These are phyloP conservation scores for Solanum phureja DNA, from an alignment of 257 asterid genomes.

Conservation along the genomic window DNA sequence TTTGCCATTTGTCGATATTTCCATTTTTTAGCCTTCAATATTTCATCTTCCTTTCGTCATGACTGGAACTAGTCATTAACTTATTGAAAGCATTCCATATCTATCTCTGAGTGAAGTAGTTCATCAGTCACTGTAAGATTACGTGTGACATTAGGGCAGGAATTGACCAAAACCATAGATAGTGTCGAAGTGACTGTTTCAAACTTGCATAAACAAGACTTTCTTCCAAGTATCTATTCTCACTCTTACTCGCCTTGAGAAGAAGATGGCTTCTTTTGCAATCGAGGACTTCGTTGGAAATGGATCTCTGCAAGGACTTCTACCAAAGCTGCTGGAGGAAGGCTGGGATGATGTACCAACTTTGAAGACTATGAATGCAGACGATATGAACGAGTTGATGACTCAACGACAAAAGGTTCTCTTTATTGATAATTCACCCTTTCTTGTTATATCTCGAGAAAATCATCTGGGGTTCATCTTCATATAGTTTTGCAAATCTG, in stretches of 20 bases:
- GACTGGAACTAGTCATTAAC: background rate
- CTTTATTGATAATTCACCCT: background rate
- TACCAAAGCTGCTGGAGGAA: conserved; percentile 51
- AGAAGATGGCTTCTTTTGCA: conserved; percentile 68
- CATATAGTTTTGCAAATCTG: background rate
- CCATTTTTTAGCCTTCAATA: background rate
- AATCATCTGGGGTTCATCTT: background rate
- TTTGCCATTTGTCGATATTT: background rate
- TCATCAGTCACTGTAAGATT: background rate
- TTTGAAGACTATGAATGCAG: conserved; percentile 60
- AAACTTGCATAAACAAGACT: background rate
- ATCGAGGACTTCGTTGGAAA: conserved; percentile 65
- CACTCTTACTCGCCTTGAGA: background rate
- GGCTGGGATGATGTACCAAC: conserved; percentile 95
- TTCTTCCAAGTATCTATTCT: background rate
- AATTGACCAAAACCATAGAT: no score
- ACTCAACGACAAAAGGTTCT: conserved; percentile 63
- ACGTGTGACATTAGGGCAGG: background rate
- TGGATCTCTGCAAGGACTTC: conserved; percentile 42
- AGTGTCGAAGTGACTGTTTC: background rate
- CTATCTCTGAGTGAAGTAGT: background rate
- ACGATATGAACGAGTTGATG: conserved; percentile 58
- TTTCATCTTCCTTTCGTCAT: background rate
- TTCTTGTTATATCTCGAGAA: background rate
- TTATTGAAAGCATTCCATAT: background rate